phyloP scores from a whole-genome alignment of 2,329 filamentous ascomycete species.

The Thelonectria discophora region DNA sequence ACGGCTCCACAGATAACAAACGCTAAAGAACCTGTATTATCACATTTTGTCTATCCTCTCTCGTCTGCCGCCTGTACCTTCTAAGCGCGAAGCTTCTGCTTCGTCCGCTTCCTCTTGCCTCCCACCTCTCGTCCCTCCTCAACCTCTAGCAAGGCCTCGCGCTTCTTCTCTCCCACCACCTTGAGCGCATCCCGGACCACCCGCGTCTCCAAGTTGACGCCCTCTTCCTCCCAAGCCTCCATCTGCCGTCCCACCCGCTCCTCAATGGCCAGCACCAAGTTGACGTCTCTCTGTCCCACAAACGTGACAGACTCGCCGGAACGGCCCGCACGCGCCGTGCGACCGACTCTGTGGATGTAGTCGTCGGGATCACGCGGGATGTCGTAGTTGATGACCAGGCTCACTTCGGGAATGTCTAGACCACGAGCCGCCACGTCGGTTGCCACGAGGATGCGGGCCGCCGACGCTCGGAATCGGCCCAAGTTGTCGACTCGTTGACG shows the following conservation, averaged over 20 bases:
- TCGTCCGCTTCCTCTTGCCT: slow-evolving; percentile 77
- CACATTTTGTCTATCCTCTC: not conserved
- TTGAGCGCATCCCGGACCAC: slow-evolving; percentile 88
- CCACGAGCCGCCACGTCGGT: slow-evolving; percentile 95
- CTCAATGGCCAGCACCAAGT: slow-evolving; percentile 91
- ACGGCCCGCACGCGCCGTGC: slow-evolving; percentile 91
- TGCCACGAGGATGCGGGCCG: slow-evolving; percentile 88
- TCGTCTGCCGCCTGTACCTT: not conserved
- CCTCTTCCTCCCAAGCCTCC: slow-evolving; percentile 86
- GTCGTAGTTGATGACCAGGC: slow-evolving; percentile 93
- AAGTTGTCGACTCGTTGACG: slow-evolving; percentile 87
- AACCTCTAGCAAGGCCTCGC: slow-evolving; percentile 88
- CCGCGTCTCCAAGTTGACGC: slow-evolving; percentile 91
- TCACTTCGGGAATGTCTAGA: slow-evolving; percentile 93
- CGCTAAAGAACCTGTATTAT: not conserved
- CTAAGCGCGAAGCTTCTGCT: slow-evolving; percentile 61
- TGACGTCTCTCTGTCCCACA: slow-evolving; percentile 91
- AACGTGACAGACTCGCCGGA: slow-evolving; percentile 85
- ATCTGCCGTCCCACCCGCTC: slow-evolving; percentile 80
- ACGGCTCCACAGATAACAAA: not conserved
- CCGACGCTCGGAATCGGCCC: slow-evolving; percentile 87
- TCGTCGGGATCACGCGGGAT: slow-evolving; percentile 95
- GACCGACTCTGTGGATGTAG: slow-evolving; percentile 95
- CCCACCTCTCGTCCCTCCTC: slow-evolving; percentile 91
- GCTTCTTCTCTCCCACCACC: slow-evolving; percentile 93